A percentile compares a stretch with the other conserved stretches of the same genome.
Evolutionary conservation across 2,329 filamentous ascomycete species (phyloP).

Genomic region (Akanthomyces muscarius): DNA sequence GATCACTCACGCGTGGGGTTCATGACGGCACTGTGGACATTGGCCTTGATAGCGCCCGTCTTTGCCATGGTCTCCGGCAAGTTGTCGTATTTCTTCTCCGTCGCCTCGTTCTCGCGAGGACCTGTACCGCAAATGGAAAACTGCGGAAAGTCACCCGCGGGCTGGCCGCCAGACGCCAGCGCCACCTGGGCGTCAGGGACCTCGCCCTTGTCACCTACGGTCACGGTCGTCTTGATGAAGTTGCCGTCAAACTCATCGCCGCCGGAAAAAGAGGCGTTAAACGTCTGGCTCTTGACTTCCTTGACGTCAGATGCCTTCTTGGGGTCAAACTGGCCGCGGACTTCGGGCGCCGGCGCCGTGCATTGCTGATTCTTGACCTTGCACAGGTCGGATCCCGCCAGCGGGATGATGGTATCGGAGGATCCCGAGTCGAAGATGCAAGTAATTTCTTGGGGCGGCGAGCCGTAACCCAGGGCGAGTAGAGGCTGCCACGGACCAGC

Average conservation of each 20-base stretch:
- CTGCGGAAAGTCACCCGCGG: neutral
- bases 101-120: neutral
- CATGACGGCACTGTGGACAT: slow-evolving; percentile 4
- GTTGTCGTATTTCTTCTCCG: neutral
- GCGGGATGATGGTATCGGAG: slow-evolving; percentile 7
- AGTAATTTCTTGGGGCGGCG: slow-evolving; percentile 3
- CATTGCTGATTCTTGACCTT: slow-evolving; percentile 9
- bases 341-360: neutral
- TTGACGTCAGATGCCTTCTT: neutral
- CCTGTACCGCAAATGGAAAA: slow-evolving; percentile 3
- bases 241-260: slow-evolving; percentile 7
- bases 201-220: neutral
- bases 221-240: slow-evolving; percentile 4
- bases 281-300: neutral
- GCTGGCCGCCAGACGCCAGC: neutral
- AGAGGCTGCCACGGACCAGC: slow-evolving; percentile 10
- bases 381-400: slow-evolving; percentile 1
- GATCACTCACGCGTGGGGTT: slow-evolving; percentile 1
- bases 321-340: slow-evolving; percentile 6
- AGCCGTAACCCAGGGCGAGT: slow-evolving; percentile 1
- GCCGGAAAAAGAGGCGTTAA: neutral
- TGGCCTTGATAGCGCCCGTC: neutral
- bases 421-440: slow-evolving; percentile 13
- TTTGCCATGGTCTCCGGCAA: neutral
- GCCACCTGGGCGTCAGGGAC: neutral